Evolutionary conservation across 495 filamentous ascomycete genomes (phyloP).

Genomic region (Penicillium silybi): DNA sequence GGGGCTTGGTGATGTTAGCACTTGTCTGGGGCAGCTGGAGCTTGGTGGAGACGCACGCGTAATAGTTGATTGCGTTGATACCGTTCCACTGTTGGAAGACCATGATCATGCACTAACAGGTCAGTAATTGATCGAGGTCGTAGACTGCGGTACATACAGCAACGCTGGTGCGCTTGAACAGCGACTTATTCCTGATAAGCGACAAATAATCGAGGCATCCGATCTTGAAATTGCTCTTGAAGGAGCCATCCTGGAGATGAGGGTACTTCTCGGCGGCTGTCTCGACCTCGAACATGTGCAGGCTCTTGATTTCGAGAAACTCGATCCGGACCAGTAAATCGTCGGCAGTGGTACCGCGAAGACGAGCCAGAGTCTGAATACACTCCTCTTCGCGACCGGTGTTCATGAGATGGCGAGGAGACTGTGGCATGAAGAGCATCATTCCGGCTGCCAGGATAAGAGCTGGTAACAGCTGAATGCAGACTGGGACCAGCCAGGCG

Average conservation of each 20-base stretch:
- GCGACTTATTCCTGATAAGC: constrained; percentile 30
- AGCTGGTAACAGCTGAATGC: constrained; percentile 43
- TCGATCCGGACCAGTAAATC: constrained; percentile 73
- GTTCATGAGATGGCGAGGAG: constrained; percentile 71
- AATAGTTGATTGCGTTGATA: constrained; percentile 35
- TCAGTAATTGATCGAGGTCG: constrained; percentile 2
- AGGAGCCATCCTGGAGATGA: constrained; percentile 27
- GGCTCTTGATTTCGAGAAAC: constrained; percentile 74
- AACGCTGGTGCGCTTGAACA: constrained; percentile 35
- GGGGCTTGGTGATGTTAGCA: constrained; percentile 21
- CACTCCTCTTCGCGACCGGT: constrained; percentile 46
- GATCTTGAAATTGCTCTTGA: constrained; percentile 30
- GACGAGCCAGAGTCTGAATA: constrained; percentile 53
- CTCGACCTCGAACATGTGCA: constrained; percentile 70
- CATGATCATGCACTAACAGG: constrained; percentile 30
- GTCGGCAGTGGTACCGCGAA: constrained; percentile 51
- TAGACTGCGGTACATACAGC: constrained; percentile 21
- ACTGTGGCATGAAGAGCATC: constrained; percentile 73
- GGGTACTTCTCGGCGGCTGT: constrained; percentile 50
- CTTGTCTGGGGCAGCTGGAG: neutral
- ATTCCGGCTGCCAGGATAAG: constrained; percentile 38
- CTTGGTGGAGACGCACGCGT: constrained; percentile 22
- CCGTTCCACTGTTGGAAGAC: constrained; percentile 64
- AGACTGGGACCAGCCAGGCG: constrained; percentile 44
- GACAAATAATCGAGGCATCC: constrained; percentile 28